These are phyloP conservation scores for Fonsecaea pedrosoi DNA, from an alignment of 2,329 filamentous ascomycete genomes.

Conservation along the genomic window DNA sequence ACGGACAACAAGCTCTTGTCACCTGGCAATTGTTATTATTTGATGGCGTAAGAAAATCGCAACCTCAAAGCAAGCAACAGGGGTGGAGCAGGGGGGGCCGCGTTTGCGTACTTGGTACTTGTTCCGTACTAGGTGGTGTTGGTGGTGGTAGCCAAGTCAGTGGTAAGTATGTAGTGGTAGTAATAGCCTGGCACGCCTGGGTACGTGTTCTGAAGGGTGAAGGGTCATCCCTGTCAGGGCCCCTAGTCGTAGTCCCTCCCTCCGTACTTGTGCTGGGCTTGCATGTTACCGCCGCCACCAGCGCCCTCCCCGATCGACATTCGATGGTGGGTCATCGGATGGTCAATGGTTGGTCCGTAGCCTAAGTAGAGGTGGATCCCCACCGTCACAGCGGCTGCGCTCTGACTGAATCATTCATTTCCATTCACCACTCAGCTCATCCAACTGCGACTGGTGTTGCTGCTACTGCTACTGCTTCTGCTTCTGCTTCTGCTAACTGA, in stretches of 20 bases:
- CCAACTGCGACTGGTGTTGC: not conserved
- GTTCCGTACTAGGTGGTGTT: not conserved
- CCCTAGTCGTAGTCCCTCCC: not conserved
- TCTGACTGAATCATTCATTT: conserved; percentile 26
- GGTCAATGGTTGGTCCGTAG: conserved; percentile 12
- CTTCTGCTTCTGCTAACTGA: conserved; percentile 3
- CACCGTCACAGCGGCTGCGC: conserved; percentile 37
- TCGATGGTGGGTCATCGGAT: conserved; percentile 12
- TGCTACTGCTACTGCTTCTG: conserved; percentile 4
- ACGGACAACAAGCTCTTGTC: not conserved
- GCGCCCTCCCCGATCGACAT: conserved; percentile 33
- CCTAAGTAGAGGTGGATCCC: conserved; percentile 15
- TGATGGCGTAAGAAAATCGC: not conserved
- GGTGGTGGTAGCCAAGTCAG: not conserved
- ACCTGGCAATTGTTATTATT: not conserved
- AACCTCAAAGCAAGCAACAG: not conserved
- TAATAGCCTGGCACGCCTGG: not conserved
- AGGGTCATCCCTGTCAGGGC: not conserved
- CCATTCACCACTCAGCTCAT: not conserved
- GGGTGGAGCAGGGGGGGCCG: not conserved
- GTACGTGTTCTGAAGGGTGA: not conserved
- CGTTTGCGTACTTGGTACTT: not conserved
- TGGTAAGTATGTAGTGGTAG: not conserved
- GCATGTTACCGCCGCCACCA: conserved; percentile 18
- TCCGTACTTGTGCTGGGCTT: conserved; percentile 13